phyloP scores from a whole-genome alignment of 2,329 filamentous ascomycete genomes.

The Aspergillus oerlinghausenensis region DNA sequence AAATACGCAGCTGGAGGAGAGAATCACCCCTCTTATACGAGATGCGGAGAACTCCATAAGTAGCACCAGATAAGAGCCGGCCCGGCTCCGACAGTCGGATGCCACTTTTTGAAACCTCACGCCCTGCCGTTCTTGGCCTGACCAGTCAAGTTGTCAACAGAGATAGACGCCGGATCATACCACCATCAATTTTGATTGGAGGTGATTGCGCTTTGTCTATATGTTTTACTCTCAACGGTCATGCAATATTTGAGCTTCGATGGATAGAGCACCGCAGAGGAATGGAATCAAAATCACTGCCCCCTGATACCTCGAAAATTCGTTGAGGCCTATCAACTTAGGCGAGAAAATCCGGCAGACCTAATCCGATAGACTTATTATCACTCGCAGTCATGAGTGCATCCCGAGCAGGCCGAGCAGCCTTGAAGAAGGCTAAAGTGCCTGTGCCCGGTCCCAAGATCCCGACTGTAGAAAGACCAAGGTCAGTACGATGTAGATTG shows the following conservation, averaged over 20 bases:
- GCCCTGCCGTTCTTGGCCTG: constrained; percentile 2
- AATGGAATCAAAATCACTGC: neutral
- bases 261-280: neutral
- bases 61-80: neutral
- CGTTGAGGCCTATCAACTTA: neutral
- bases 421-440: constrained; percentile 20
- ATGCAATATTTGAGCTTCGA: neutral
- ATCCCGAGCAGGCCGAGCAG: constrained; percentile 17
- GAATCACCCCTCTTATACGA: neutral
- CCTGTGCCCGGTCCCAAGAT: constrained; percentile 14
- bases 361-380: neutral
- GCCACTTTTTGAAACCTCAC: neutral
- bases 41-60: neutral
- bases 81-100: neutral
- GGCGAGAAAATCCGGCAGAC: neutral
- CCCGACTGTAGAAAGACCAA: constrained; percentile 10
- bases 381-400: constrained; percentile 21
- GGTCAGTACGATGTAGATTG: constrained; percentile 12
- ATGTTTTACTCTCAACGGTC: neutral
- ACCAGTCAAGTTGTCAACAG: neutral
- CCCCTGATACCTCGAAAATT: neutral
- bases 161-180: neutral
- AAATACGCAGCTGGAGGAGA: neutral
- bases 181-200: neutral
- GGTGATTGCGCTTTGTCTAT: neutral